A percentile compares a stretch with the other conserved stretches of the same genome.
phyloP scores from a whole-genome alignment of 768 basidiomycete species.

The Naganishia vaughanmartiniae region DNA sequence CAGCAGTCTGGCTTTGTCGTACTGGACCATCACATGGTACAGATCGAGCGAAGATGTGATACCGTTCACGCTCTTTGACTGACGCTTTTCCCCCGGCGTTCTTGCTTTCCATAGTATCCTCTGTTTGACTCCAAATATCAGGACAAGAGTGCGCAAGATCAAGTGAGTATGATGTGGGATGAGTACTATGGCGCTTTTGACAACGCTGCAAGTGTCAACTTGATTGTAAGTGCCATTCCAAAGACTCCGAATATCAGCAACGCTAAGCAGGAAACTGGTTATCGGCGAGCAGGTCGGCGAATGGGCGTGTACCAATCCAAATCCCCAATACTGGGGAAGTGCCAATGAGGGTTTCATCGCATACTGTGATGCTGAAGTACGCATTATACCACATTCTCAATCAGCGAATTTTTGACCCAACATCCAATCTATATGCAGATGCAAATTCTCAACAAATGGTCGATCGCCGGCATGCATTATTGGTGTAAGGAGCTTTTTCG shows the following conservation, averaged over 20 bases:
- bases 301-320: conserved; percentile 28
- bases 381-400: not conserved
- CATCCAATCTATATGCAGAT: not conserved
- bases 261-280: not conserved
- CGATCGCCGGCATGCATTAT: conserved; percentile 25
- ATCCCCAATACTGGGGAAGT: not conserved
- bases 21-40: conserved; percentile 9
- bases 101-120: conserved; percentile 4
- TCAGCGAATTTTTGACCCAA: not conserved
- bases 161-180: conserved; percentile 1
- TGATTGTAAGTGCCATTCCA: conserved; percentile 10
- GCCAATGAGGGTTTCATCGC: not conserved
- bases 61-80: not conserved
- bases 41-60: not conserved
- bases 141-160: not conserved
- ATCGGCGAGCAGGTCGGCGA: conserved; percentile 24
- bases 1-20: conserved; percentile 18
- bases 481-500: conserved; percentile 16
- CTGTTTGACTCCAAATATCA: conserved; percentile 6
- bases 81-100: not conserved
- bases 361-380: conserved; percentile 29
- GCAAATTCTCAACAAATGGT: not conserved
- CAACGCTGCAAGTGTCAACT: not conserved
- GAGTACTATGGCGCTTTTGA: not conserved
- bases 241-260: not conserved